These are phyloP conservation scores for Fomitopsis palustris DNA, from an alignment of 1,284 basidiomycete genomes.

Conservation along the genomic window DNA sequence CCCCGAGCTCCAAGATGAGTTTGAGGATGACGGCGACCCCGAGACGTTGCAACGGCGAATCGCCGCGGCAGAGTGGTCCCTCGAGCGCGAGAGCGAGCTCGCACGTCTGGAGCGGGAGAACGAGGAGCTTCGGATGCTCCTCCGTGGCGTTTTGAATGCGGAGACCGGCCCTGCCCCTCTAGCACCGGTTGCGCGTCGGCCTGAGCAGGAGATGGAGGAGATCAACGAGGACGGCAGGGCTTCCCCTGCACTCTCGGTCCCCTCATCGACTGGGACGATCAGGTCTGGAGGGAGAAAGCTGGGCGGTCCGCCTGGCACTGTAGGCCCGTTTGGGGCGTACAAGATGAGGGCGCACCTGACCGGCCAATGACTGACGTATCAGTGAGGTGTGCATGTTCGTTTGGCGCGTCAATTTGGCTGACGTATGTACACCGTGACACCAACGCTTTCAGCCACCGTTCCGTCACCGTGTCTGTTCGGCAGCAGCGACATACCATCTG, in stretches of 20 bases:
- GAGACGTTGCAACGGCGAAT: constrained; percentile 19
- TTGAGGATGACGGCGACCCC: constrained; percentile 21
- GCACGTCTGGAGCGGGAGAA: constrained; percentile 85
- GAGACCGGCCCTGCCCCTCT: background rate
- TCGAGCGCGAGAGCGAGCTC: constrained; percentile 87
- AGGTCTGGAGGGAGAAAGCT: constrained; percentile 15
- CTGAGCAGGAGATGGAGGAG: background rate
- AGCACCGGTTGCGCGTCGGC: background rate
- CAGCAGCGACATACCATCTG: too few relatives aligned
- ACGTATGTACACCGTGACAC: background rate
- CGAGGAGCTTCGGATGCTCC: constrained; percentile 67
- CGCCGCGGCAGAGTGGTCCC: constrained; percentile 60
- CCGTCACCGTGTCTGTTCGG: too few relatives aligned
- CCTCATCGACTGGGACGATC: background rate
- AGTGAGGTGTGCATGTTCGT: background rate
- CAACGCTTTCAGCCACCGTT: background rate
- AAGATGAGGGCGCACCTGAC: constrained; percentile 23
- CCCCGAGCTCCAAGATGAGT: constrained; percentile 13
- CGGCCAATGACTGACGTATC: background rate
- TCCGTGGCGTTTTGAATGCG: constrained; percentile 34
- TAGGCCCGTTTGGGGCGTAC: constrained; percentile 43
- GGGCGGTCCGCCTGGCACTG: constrained; percentile 39
- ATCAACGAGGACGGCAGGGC: constrained; percentile 1
- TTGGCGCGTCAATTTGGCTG: background rate
- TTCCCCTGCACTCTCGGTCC: constrained; percentile 23